These are phyloP conservation scores for Coemansia sp. DNA, from an alignment of 192 early-diverging fungal genomes.

Conservation along the genomic window DNA sequence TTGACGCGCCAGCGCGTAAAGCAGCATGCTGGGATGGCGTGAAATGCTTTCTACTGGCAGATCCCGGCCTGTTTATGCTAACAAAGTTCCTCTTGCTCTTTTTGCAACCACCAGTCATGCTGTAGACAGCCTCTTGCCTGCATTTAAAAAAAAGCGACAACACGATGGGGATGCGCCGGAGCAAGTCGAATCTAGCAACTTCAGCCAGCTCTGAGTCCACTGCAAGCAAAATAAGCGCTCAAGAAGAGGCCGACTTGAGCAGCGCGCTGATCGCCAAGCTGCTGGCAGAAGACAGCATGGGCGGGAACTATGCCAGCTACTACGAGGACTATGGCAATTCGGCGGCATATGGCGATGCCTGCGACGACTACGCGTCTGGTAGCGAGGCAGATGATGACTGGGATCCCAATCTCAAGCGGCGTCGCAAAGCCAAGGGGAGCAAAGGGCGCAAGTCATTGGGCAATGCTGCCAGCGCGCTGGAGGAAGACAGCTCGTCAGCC, in stretches of 20 bases:
- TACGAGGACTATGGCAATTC: constrained; percentile 48
- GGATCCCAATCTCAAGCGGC: constrained; percentile 44
- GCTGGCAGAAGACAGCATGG: constrained; percentile 65
- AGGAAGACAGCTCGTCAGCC: neutral
- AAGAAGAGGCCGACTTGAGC: constrained; percentile 78
- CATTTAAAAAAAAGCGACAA: too few relatives aligned
- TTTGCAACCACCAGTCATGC: too few relatives aligned
- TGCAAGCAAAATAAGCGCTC: constrained; percentile 52
- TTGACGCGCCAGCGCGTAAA: too few relatives aligned
- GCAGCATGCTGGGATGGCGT: too few relatives aligned
- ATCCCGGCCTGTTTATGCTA: too few relatives aligned
- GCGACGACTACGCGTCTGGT: constrained; percentile 46
- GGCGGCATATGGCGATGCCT: constrained; percentile 33
- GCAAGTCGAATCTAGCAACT: too few relatives aligned
- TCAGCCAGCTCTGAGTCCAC: too few relatives aligned
- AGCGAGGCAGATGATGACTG: constrained; percentile 49
- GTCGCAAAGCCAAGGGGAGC: constrained; percentile 27
- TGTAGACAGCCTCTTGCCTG: too few relatives aligned
- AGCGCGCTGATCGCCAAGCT: constrained; percentile 77
- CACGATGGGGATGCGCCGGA: too few relatives aligned
- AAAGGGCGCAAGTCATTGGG: constrained; percentile 20
- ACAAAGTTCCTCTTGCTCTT: too few relatives aligned
- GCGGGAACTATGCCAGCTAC: constrained; percentile 59
- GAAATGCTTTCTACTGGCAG: too few relatives aligned
- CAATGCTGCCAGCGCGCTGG: neutral